phyloP scores from a whole-genome alignment of 2,329 filamentous ascomycete genomes.

The Colletotrichum phormii region DNA sequence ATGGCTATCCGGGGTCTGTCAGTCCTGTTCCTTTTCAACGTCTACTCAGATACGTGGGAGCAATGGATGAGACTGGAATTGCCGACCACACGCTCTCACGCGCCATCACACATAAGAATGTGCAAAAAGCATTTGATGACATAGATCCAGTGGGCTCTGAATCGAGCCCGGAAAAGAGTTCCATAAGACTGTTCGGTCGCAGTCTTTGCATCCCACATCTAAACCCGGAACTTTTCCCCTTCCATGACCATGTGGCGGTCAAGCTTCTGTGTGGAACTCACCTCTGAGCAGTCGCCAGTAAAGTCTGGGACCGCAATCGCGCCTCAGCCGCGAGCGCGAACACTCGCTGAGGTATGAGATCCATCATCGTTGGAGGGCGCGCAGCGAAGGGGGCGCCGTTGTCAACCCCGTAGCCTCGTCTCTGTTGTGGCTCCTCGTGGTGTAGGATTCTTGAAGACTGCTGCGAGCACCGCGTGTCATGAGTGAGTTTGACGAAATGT shows the following conservation, averaged over 20 bases:
- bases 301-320: neutral
- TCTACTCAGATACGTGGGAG: neutral
- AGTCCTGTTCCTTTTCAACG: neutral
- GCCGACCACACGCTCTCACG: neutral
- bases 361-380: slow-evolving; percentile 4
- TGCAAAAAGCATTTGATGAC: neutral
- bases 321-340: slow-evolving; percentile 22
- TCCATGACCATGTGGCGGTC: neutral
- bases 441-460: neutral
- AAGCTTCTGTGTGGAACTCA: slow-evolving; percentile 3
- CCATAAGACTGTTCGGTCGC: neutral
- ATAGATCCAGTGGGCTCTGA: neutral
- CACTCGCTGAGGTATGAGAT: slow-evolving; percentile 21
- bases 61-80: neutral
- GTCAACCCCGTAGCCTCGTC: neutral
- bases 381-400: neutral
- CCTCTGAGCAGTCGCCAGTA: slow-evolving; percentile 17
- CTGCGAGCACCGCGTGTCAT: slow-evolving; percentile 24
- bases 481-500: neutral
- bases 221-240: neutral
- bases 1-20: slow-evolving; percentile 13
- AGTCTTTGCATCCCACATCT: neutral
- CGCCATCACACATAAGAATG: neutral
- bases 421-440: neutral
- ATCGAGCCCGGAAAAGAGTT: neutral